Evolutionary conservation across 306 rosid species (phyloP), one percentile per base, ranked within the genome.

Genomic region (Herpetospermum pedunculosum): DNA sequence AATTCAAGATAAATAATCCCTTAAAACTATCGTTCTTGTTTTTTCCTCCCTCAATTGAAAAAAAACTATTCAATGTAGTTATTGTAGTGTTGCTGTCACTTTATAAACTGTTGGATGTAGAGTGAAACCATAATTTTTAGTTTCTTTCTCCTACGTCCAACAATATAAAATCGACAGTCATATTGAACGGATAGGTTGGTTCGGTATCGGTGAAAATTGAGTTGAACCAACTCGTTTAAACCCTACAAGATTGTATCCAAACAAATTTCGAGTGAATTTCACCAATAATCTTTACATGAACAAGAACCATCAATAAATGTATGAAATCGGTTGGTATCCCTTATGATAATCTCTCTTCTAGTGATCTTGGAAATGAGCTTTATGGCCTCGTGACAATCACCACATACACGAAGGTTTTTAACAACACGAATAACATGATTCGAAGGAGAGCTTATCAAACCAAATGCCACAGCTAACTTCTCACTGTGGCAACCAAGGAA

Each of bases 381-480:
- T 59, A 59, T 59, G 68, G 68, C 68, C 12, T 32, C 68, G 68
- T 59, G 68, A 32, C 68, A 59, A 32, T 59, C 68, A 7, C 68
- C 68, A 30, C 68, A 59, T 30, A 59, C 68, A 30, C 68, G 68
- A 32, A 59, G 68, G 40, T 59, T 59, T 59, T 59, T 59, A 59
- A 59, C 68, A 30, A 91, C 87, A 70, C 95, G 86, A 65, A 88
- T 88, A 37, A 77, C 84, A 55, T 84, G 81, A 46, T 76, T 59
- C 0, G 81, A 70, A 37, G 58, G 18, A 1, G 83, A 78, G 76
- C 81, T 78, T 77, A 91, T 87, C 41, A 87, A 78, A 47, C 88
- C 90, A 77, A 88, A 88, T 60, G 95, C 95, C 84, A 88, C 54
- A 40, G 97, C 95, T 49, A 91, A 71, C 75, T 88, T 88, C 82